These are phyloP conservation scores for Hygrocybe punicea DNA, from an alignment of 768 basidiomycete genomes.

Conservation along the genomic window DNA sequence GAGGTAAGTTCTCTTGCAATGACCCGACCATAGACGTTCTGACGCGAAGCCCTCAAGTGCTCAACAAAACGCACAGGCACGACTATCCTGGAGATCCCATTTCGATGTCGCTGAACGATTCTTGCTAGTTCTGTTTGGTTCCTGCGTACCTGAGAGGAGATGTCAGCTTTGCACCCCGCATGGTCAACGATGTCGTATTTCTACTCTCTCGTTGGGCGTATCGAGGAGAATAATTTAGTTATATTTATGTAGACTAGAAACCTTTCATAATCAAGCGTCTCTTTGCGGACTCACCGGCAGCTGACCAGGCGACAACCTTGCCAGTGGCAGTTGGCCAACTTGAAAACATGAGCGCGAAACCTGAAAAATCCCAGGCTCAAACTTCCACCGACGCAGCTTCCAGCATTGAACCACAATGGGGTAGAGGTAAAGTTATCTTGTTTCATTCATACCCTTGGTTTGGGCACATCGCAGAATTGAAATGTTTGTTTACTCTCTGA, in stretches of 20 bases:
- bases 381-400: slow-evolving; percentile 3
- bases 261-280: no score
- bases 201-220: no score
- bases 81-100: slow-evolving; percentile 38
- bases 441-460: neutral
- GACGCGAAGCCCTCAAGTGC: slow-evolving; percentile 29
- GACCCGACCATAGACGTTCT: neutral
- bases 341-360: neutral
- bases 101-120: neutral
- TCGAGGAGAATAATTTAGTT: no score
- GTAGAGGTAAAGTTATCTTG: slow-evolving; percentile 33
- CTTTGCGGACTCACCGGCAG: no score
- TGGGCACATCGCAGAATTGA: neutral
- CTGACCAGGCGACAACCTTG: neutral
- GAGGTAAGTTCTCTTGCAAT: slow-evolving; percentile 30
- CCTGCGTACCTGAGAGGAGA: neutral
- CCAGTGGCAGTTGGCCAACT: neutral
- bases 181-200: neutral
- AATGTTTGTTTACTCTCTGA: neutral
- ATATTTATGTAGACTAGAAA: neutral
- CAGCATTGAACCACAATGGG: slow-evolving; percentile 44
- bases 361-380: neutral
- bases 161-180: neutral
- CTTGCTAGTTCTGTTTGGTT: slow-evolving; percentile 1
- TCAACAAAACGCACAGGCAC: slow-evolving; percentile 44